These are phyloP conservation scores for Aspergillus sclerotioniger DNA, from an alignment of 495 filamentous ascomycete species.

Conservation along the genomic window DNA sequence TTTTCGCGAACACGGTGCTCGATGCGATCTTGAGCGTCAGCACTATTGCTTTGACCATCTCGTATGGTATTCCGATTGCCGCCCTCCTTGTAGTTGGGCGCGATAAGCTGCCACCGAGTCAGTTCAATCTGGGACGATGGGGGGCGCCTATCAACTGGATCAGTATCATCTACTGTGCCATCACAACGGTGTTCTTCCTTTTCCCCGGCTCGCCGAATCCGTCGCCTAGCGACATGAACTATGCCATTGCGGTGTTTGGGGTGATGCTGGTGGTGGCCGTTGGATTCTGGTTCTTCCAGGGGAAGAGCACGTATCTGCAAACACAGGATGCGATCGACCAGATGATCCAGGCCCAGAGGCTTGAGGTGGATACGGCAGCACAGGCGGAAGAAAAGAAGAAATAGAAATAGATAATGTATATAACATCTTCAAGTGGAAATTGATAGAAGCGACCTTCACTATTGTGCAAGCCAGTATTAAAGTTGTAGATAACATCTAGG, in stretches of 20 bases:
- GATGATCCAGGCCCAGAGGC: constrained; percentile 40
- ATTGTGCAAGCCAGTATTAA: not conserved
- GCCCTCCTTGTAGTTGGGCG: constrained; percentile 38
- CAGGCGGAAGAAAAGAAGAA: not conserved
- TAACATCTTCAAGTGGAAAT: not conserved
- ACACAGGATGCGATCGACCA: constrained; percentile 42
- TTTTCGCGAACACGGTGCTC: constrained; percentile 47
- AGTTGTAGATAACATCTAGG: not conserved
- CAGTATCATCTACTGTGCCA: constrained; percentile 38
- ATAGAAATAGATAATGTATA: not conserved
- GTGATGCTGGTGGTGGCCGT: constrained; percentile 47
- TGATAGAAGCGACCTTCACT: not conserved
- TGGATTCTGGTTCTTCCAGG: constrained; percentile 42
- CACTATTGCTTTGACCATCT: constrained; percentile 46
- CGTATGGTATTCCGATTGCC: constrained; percentile 43
- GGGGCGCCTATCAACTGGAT: constrained; percentile 36
- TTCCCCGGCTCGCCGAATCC: constrained; percentile 42
- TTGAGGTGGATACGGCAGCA: constrained; percentile 30
- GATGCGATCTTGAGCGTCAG: constrained; percentile 46
- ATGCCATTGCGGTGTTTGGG: constrained; percentile 48
- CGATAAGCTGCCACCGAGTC: constrained; percentile 38
- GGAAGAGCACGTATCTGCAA: constrained; percentile 34
- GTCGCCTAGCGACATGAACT: constrained; percentile 42
- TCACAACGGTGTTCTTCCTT: constrained; percentile 47
- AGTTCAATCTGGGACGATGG: constrained; percentile 36